Evolutionary conservation across 768 basidiomycete species (phyloP), one percentile per base, ranked within the genome.

Genomic region (Termitomyces sp.): DNA sequence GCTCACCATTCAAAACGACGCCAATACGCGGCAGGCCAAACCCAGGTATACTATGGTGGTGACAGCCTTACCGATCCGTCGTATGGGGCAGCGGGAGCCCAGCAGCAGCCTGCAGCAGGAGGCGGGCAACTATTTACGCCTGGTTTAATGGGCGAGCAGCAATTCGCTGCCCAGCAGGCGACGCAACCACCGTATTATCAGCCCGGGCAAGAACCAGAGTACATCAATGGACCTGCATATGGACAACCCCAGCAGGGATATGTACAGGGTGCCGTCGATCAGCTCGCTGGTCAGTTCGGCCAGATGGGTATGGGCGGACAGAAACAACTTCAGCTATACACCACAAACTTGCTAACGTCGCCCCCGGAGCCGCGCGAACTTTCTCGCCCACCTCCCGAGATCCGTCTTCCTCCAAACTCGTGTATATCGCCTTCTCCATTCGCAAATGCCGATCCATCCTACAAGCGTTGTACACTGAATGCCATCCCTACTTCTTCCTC

Each of bases 21-120:
- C 49, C 94, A 96, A 74, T 98, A 98, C 72, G 96, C 96, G 53
- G 87, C 92, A 4, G 95, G 92, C 12, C 95, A 97, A 75, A 94
- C 94, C 1, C 92, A 94, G 69, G 93, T 84, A 3, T 95, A 95
- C 72, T 93, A 93, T 66, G 84, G 86, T 39, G 72, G 74, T 13
- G 79, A 80, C 32, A 76, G 76, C 3, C 65, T 74, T 39, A 65
- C 78, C 45, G 84, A 85, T 53, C 80, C 84, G 12, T 67, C 71
- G 33, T 83, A 83, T 65, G 50, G 58, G 0, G 70, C 63, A 16
- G 67, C 58, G 32, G 72, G 74, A 33, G 79, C 70, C 12, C 80
- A 76, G 59, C 69, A 74, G 39, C 82, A 64, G 60, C 77, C 68
- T 20, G 75, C 46, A 58, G 70, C 70, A 15, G 76, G 76, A 12